Conservation (phyloP, 2,329 filamentous ascomycete genomes). For the Thelonectria olida region DNA sequence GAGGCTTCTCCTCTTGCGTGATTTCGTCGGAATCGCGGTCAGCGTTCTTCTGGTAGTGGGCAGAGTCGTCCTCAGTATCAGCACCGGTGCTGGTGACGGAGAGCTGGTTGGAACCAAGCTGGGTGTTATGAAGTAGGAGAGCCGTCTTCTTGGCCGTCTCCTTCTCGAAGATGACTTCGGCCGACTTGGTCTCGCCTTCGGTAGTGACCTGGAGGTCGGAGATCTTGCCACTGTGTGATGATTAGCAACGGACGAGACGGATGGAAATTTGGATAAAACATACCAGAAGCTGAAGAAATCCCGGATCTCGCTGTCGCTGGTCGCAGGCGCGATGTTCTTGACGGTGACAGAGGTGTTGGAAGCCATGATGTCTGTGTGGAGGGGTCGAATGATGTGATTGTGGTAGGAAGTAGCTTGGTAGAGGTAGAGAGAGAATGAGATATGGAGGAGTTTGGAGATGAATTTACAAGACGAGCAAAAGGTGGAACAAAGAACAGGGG, state of each 20-base stretch:
- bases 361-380: conserved; percentile 57
- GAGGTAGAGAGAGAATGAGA: neutral
- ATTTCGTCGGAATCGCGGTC: conserved; percentile 75
- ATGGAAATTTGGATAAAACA: conserved; percentile 36
- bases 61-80: conserved; percentile 70
- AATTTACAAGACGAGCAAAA: neutral
- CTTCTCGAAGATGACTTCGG: conserved; percentile 96
- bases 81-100: conserved; percentile 74
- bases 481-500: neutral
- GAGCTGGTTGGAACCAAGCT: conserved; percentile 89
- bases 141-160: conserved; percentile 96
- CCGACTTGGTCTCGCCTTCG: conserved; percentile 76
- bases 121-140: conserved; percentile 95
- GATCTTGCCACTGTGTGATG: conserved; percentile 81
- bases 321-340: conserved; percentile 84
- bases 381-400: conserved; percentile 2
- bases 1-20: conserved; percentile 95
- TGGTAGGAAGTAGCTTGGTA: neutral
- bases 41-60: conserved; percentile 62
- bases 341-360: conserved; percentile 78
- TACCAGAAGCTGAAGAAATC: conserved; percentile 99
- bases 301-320: conserved; percentile 88
- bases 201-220: conserved; percentile 79
- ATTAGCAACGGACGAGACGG: conserved; percentile 27
- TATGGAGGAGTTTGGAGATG: neutral